Evolutionary conservation across 2,329 filamentous ascomycete genomes (phyloP).

Genomic region (Curvularia spicifera): DNA sequence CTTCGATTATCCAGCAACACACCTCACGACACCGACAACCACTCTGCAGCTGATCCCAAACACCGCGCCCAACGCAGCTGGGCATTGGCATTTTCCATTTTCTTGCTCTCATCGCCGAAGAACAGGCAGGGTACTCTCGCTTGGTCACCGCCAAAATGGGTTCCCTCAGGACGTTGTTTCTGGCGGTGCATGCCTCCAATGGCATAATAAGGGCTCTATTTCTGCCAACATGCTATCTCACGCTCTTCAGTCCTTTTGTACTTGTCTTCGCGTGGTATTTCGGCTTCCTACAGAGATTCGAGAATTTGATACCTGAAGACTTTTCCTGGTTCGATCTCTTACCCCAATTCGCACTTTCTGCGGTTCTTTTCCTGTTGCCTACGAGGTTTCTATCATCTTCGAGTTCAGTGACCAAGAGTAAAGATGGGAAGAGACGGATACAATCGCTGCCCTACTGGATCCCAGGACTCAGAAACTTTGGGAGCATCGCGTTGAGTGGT

Average conservation of each 20-base stretch:
- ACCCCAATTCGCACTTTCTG: slow-evolving; percentile 36
- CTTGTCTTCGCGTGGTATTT: slow-evolving; percentile 34
- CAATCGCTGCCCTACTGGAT: slow-evolving; percentile 65
- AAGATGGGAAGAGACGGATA: slow-evolving; percentile 50
- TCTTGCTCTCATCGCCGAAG: slow-evolving; percentile 12
- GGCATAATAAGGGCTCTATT: slow-evolving; percentile 43
- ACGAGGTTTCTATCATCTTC: slow-evolving; percentile 41
- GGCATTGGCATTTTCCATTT: slow-evolving; percentile 13
- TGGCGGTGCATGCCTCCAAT: slow-evolving; percentile 45
- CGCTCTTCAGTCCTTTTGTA: slow-evolving; percentile 41
- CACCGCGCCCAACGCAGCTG: slow-evolving; percentile 4
- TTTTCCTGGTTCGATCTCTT: slow-evolving; percentile 40
- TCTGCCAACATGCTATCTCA: slow-evolving; percentile 42
- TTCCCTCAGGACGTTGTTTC: slow-evolving; percentile 42
- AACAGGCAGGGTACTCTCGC: slow-evolving; percentile 6
- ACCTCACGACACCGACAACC: slow-evolving; percentile 6
- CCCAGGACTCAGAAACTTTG: slow-evolving; percentile 62
- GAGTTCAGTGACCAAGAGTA: slow-evolving; percentile 17
- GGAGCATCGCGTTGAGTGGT: slow-evolving; percentile 57
- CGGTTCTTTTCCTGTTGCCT: slow-evolving; percentile 37
- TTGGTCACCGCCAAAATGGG: slow-evolving; percentile 33
- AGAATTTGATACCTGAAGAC: slow-evolving; percentile 29
- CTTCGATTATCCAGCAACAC: slow-evolving; percentile 5
- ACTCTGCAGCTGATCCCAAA: slow-evolving; percentile 4
- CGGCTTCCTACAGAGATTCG: slow-evolving; percentile 27